Conservation (phyloP, 192 early-diverging fungal genomes). For the Bifiguratus adelaidae region DNA sequence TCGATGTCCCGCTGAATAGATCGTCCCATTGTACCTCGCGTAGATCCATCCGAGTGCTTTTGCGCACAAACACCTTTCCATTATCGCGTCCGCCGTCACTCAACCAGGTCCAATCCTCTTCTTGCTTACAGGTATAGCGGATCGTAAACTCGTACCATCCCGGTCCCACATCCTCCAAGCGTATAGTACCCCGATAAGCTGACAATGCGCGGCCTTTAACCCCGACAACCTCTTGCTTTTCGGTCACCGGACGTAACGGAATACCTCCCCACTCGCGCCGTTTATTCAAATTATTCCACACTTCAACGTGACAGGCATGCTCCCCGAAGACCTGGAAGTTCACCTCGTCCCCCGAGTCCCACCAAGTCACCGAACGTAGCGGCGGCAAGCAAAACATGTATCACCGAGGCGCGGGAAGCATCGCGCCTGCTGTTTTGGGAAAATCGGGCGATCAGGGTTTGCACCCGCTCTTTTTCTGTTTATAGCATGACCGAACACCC, state of each 20-base stretch:
- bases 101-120: not conserved
- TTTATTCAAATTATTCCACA: not conserved
- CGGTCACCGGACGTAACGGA: too few species aligned
- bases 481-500: constrained; percentile 30
- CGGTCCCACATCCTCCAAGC: not conserved
- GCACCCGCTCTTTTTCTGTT: too few species aligned
- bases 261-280: not conserved
- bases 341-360: not conserved
- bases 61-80: not conserved
- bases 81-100: not conserved
- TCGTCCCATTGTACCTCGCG: too few species aligned
- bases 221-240: not conserved
- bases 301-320: too few species aligned
- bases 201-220: too few species aligned
- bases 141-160: not conserved
- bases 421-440: too few species aligned
- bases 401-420: too few species aligned
- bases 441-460: too few species aligned
- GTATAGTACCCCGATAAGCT: too few species aligned
- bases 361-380: not conserved
- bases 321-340: too few species aligned
- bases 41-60: too few species aligned
- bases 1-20: not conserved
- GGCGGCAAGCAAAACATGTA: too few species aligned
- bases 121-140: not conserved